Evolutionary conservation across 1,284 basidiomycete species (phyloP).

Genomic region (Naganishia liquefaciens): DNA sequence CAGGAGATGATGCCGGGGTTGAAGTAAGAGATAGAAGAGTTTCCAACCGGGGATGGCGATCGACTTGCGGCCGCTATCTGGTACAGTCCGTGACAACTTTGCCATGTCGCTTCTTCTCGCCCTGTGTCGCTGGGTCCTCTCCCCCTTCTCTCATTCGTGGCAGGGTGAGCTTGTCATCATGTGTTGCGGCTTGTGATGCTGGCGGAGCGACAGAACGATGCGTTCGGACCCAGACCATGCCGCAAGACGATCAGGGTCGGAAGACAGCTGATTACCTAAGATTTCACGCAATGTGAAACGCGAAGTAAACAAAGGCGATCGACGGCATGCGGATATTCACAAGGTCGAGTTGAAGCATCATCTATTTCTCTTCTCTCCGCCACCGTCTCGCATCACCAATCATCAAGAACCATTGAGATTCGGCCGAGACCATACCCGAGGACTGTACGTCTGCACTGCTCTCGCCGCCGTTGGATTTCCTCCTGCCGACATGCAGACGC

Average conservation of each 20-base stretch:
- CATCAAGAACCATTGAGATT: constrained; percentile 1
- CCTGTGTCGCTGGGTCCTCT: background rate
- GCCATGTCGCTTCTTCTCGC: background rate
- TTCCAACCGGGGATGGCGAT: too few relatives aligned
- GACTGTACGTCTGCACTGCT: constrained; percentile 3
- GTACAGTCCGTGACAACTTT: too few relatives aligned
- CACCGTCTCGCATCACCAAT: background rate
- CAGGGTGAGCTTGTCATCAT: too few relatives aligned
- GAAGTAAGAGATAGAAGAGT: too few relatives aligned
- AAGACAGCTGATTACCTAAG: constrained; percentile 5
- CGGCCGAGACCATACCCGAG: background rate
- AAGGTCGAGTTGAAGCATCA: constrained; percentile 15
- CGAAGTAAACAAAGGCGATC: constrained; percentile 27
- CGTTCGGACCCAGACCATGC: too few relatives aligned
- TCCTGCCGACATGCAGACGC: constrained; percentile 18
- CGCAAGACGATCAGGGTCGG: too few relatives aligned
- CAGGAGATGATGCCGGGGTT: too few relatives aligned
- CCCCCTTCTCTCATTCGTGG: too few relatives aligned
- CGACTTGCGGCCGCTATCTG: too few relatives aligned
- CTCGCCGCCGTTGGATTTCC: background rate
- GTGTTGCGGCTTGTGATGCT: too few relatives aligned
- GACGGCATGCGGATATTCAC: background rate
- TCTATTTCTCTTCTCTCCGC: constrained; percentile 5
- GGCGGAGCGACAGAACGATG: too few relatives aligned
- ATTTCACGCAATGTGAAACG: constrained; percentile 11